Evolutionary conservation across 129 eudicot species (phyloP).

Genomic region (Dittrichia graveolens): DNA sequence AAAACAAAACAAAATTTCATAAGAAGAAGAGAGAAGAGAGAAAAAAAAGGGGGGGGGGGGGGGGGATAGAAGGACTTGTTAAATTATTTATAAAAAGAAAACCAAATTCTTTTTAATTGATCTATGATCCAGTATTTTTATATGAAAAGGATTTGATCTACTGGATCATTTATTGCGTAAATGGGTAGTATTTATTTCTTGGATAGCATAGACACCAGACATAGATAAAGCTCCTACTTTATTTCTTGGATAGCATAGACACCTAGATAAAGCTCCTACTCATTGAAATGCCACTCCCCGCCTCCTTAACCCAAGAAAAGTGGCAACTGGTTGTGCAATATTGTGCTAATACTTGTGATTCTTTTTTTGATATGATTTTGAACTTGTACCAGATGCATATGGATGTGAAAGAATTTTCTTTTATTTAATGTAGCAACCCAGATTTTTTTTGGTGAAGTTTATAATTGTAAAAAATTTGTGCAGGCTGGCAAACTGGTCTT

Average conservation of each 20-base stretch:
- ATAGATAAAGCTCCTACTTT: no score
- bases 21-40: no score
- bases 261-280: no score
- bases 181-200: not conserved
- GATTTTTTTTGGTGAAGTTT: not conserved
- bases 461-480: conserved; percentile 18
- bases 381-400: conserved; percentile 7
- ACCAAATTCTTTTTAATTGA: no score
- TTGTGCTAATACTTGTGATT: not conserved
- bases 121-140: not conserved
- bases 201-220: not conserved
- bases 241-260: no score
- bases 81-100: no score
- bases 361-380: not conserved
- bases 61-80: no score
- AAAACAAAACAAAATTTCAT: no score
- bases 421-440: no score
- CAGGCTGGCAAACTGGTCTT: conserved; percentile 95
- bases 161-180: not conserved
- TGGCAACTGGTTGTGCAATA: not conserved
- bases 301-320: no score
- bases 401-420: not conserved
- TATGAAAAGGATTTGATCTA: not conserved
- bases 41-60: no score
- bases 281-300: not conserved